Percentiles rank a stretch among this genome's conserved stretches.
Conservation (phyloP, 306 rosid species). For the Cotoneaster glaucophyllus region DNA sequence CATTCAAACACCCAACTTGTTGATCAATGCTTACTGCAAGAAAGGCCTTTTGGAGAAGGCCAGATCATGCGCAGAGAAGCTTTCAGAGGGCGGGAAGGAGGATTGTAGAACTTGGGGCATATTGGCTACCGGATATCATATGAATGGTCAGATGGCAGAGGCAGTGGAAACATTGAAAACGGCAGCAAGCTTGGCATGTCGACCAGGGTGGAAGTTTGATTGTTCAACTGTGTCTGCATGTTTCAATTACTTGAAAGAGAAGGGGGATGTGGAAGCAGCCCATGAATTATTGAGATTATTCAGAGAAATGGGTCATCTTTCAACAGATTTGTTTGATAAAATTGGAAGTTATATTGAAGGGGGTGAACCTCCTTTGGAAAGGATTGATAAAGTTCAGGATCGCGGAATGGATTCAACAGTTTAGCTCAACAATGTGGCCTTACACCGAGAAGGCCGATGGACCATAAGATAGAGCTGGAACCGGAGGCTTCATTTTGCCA, state of each 20-base stretch:
- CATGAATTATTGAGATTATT: conserved; percentile 39
- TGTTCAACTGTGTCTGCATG: conserved; percentile 31
- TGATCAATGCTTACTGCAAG: conserved; percentile 44
- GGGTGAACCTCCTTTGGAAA: background rate
- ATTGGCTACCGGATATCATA: conserved; percentile 36
- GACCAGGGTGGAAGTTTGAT: conserved; percentile 28
- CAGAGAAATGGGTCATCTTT: conserved; percentile 17
- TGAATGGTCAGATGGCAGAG: conserved; percentile 36
- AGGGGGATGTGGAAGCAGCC: conserved; percentile 39
- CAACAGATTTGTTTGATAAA: conserved; percentile 11
- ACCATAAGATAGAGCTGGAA: too few species aligned
- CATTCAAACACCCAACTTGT: conserved; percentile 34
- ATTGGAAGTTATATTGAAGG: conserved; percentile 27
- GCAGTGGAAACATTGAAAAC: conserved; percentile 56
- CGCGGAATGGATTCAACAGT: background rate
- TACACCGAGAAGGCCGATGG: too few species aligned
- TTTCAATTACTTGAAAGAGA: conserved; percentile 44
- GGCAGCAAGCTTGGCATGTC: conserved; percentile 17
- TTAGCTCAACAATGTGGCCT: background rate
- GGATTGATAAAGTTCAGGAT: background rate
- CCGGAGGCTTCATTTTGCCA: too few species aligned
- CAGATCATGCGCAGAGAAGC: conserved; percentile 36
- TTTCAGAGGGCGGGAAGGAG: conserved; percentile 40
- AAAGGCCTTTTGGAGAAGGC: conserved; percentile 53
- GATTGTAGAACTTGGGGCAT: conserved; percentile 39